Base-by-base conservation (phyloP, 345 rosid genomes). In the Eutrema yunnanense region DNA sequence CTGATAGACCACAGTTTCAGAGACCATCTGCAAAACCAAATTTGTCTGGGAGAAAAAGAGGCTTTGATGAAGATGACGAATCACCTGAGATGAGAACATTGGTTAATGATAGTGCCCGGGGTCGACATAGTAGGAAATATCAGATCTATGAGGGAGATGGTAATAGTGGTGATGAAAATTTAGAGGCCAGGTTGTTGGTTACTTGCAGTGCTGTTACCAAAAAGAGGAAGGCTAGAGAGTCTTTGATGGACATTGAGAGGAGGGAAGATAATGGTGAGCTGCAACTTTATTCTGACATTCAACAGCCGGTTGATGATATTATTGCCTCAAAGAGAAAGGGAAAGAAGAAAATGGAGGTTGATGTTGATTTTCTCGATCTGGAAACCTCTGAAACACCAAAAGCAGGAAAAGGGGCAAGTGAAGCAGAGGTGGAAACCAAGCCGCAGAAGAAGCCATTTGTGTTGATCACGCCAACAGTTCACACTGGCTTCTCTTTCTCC, bases 401-500 rank as follows among this genome's bases (percentile, higher is more conserved):
- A 72, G 56, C 78, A 57, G 89, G 87, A 72, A 76, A 68, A 4
- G 87, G 75, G 64, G 63, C 76, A 38, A 55, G 75, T 41, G 94
- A 86, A 68, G 65, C 80, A 59, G 99, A 88, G 85, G 71, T 79
- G 50, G 96, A 92, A 80, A 81, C 76, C 40, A 86, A 86, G 66
- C 92, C 87, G 34, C 89, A 82, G 78, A 96, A 90, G 81, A 96
- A 92, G 75, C 86, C 94, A 5, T 92, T 85, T 82, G 84, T 85
- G 43, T 86, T 90, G 79, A 92, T 96, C 67, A 90, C 90, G 26
- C 99, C 99, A 2, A 90, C 99, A 37, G 96, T 90, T 78, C 98
- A 88, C 73, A 81, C 94, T 41, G 92, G 96, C 65, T 92, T 96
- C 82, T 92, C 98, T 26, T 96, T 96, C 85, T 92, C 99, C 48